Conservation (phyloP, 257 asterid species). For the Haberlea rhodopensis region DNA sequence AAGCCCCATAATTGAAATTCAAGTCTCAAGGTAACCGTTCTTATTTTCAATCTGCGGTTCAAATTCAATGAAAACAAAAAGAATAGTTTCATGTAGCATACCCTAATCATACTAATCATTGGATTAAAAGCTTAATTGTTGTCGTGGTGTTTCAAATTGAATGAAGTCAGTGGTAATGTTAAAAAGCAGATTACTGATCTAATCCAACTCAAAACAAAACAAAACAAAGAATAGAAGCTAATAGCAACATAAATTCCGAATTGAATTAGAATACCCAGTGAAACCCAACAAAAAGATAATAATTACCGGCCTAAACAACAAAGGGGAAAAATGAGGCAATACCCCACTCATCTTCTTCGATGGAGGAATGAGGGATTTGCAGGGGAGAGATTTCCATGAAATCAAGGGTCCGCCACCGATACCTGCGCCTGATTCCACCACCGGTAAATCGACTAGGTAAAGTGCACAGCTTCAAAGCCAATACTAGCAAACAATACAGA, state of each 20-base stretch:
- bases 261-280: not conserved
- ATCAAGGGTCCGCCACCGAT: slow-evolving; percentile 25
- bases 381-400: slow-evolving; percentile 49
- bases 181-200: not conserved
- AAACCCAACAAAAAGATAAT: not conserved
- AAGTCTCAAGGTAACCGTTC: not conserved
- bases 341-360: slow-evolving; percentile 64
- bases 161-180: not conserved
- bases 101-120: too few relatives aligned
- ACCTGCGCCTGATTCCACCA: slow-evolving; percentile 9
- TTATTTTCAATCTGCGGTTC: not conserved
- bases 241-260: not conserved
- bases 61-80: too few relatives aligned
- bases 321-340: not conserved
- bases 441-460: slow-evolving; percentile 15
- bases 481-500: not conserved
- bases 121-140: too few relatives aligned
- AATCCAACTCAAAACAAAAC: slow-evolving; percentile 2
- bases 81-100: too few relatives aligned
- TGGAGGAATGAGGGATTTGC: slow-evolving; percentile 48
- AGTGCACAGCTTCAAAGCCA: slow-evolving; percentile 16
- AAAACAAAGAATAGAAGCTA: not conserved
- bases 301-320: not conserved
- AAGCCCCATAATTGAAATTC: not conserved
- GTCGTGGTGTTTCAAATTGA: too few relatives aligned